Base-by-base conservation (phyloP, 2,329 filamentous ascomycete species). In the Epichloe uncinata region DNA sequence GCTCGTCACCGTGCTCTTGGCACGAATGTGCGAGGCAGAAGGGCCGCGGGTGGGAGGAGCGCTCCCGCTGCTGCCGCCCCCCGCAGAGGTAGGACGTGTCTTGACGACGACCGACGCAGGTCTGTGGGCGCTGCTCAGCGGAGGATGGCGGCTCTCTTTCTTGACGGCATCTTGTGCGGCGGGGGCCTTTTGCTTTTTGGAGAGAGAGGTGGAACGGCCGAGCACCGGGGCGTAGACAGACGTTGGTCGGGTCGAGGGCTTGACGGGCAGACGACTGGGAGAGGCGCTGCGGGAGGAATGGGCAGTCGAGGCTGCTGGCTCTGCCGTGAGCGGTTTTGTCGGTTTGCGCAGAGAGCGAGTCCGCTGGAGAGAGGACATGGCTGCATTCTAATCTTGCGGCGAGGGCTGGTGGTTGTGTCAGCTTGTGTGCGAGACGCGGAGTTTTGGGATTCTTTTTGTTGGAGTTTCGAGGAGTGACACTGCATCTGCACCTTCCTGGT, bases 201-300 rank as follows among this genome's bases (percentile, higher is more conserved):
- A 56, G 4, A 58, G 51, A n/a, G 63, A 64, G 3, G 57, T 45
- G 6, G 59, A 50, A 22, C 60, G 56, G 7, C 53, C 48, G 4
- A 56, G 44, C 18, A 53, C 52, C 12, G 61, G 54, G 11, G 16
- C 30, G 42, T 11, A 26, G 22, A 46, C n/a, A 13, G 66, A 65
- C 38, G 62, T 56, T 18, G 63, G 62, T 40, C 67, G 61, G 22
- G 64, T 60, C 45, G 60, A 55, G 34, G 71, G 72, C 57, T 73
- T 76, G 55, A 72, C 60, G 38, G 74, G 74, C 34, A 78, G 63
- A 38, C 74, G 69, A 57, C 70, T 78, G 2, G 75, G 73, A 9
- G 74, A 77, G 16, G 55, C 58, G 55, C 61, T 69, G 50, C 69
- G 65, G 26, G 59, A 62, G 61, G 53, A 48, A 53, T 42, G n/a